Evolutionary conservation across 306 rosid species (phyloP), one percentile per base, ranked within the genome.

Genomic region (Pachyrhizus erosus): DNA sequence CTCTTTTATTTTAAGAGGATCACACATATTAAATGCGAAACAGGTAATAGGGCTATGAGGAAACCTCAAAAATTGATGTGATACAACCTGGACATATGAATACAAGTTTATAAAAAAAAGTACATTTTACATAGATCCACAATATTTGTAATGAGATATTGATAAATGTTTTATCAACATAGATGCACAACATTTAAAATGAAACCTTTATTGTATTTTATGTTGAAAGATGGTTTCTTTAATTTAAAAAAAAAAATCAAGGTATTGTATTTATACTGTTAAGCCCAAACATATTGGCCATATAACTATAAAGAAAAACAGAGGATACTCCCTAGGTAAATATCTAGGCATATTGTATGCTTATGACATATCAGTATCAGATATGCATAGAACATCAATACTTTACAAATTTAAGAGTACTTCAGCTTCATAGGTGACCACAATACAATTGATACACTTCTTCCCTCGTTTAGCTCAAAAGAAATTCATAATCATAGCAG

Each of bases 381-480:
- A 68, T 23, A 69, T 21, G 34, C n/a, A 23, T 21, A 69, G 12
- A 69, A 42, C 54, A 21, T 9, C 11, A 5, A 12, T 42, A 42
- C 18, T 37, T 20, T 9, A 21, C 5, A 2, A 39, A 21, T 69
- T 13, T 1, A 9, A 20, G 31, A 69, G 54, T 42, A 69, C 23
- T 42, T 68, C 3, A 23, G 11, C 18, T 69, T 69, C 20, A 5
- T 55, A 6, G 18, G 9, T 21, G 20, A 75, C 33, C 34, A 33
- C 42, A 58, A 37, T 31, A 46, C 55, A 85, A 58, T 61, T n/a
- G 9, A 61, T 42, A 45, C 33, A 26, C 48, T 58, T 82, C 61
- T 66, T 45, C 64, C 52, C 54, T 26, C 34, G 12, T 29, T 23
- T 15, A 43, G 54, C 76, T 39, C 18, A 18, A 10, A 0, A 21